These are phyloP conservation scores for Candida tetrigidarum DNA, from an alignment of 1,139 yeast species.

Conservation along the genomic window DNA sequence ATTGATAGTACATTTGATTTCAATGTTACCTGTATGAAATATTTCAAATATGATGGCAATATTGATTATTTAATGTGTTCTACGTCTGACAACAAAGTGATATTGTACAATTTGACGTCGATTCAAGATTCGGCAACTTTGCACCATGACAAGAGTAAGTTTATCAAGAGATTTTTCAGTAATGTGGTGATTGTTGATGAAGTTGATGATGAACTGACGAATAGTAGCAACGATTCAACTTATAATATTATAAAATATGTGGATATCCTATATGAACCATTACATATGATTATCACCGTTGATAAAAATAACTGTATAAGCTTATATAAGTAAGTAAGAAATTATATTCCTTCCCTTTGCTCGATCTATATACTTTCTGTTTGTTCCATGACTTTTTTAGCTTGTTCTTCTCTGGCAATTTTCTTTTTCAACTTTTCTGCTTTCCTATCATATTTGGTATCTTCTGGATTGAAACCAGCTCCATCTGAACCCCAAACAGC, in stretches of 20 bases:
- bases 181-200: slow-evolving; percentile 18
- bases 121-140: slow-evolving; percentile 30
- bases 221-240: background rate
- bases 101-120: slow-evolving; percentile 37
- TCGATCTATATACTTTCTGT: slow-evolving; percentile 3
- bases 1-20: background rate
- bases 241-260: slow-evolving; percentile 54
- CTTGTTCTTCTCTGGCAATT: slow-evolving; percentile 38
- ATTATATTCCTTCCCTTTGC: too few species aligned
- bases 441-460: slow-evolving; percentile 68
- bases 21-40: slow-evolving; percentile 1
- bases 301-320: slow-evolving; percentile 67
- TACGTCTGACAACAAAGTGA: slow-evolving; percentile 30
- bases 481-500: slow-evolving; percentile 85
- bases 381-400: slow-evolving; percentile 6
- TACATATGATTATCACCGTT: slow-evolving; percentile 62
- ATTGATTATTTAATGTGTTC: slow-evolving; percentile 26
- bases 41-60: slow-evolving; percentile 1
- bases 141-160: slow-evolving; percentile 19
- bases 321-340: slow-evolving; percentile 53
- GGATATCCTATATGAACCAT: slow-evolving; percentile 51
- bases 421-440: slow-evolving; percentile 61
- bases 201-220: slow-evolving; percentile 3
- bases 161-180: slow-evolving; percentile 12
- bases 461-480: slow-evolving; percentile 92